Conservation (phyloP, 2,329 filamentous ascomycete species). For the Penicillium brevicompactum region DNA sequence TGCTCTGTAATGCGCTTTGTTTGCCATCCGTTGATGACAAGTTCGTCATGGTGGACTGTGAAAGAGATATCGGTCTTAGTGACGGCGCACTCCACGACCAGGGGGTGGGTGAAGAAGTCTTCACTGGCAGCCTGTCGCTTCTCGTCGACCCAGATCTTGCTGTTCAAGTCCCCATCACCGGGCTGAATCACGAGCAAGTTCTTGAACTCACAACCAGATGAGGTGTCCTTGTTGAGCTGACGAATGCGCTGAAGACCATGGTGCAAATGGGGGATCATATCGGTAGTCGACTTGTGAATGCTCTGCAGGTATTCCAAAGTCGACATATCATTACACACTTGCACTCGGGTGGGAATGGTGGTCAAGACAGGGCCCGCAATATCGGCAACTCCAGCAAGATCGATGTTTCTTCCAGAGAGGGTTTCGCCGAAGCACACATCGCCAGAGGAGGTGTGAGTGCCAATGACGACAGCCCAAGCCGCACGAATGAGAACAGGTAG, state of each 20-base stretch:
- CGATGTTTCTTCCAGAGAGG: conserved; percentile 55
- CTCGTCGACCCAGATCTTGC: conserved; percentile 33
- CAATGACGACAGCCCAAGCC: conserved; percentile 55
- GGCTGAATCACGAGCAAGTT: conserved; percentile 50
- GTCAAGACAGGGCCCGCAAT: conserved; percentile 49
- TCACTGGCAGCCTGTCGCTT: conserved; percentile 61
- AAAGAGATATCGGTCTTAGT: conserved; percentile 56
- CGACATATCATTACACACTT: conserved; percentile 39
- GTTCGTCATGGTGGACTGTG: conserved; percentile 67
- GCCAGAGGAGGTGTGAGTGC: conserved; percentile 49
- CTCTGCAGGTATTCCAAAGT: conserved; percentile 55
- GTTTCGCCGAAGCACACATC: conserved; percentile 59
- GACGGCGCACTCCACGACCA: conserved; percentile 67
- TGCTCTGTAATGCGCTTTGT: conserved; percentile 60
- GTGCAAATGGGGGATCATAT: conserved; percentile 67
- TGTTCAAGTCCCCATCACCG: conserved; percentile 25
- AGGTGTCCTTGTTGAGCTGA: conserved; percentile 52
- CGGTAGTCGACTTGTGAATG: conserved; percentile 59
- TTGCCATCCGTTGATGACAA: conserved; percentile 54
- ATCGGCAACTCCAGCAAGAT: conserved; percentile 51
- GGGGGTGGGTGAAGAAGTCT: conserved; percentile 59
- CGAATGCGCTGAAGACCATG: conserved; percentile 58
- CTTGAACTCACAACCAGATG: conserved; percentile 50
- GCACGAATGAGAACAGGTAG: conserved; percentile 55
- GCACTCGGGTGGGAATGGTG: conserved; percentile 42